Evolutionary conservation across 768 basidiomycete genomes (phyloP).

Genomic region (Suillus americanus): DNA sequence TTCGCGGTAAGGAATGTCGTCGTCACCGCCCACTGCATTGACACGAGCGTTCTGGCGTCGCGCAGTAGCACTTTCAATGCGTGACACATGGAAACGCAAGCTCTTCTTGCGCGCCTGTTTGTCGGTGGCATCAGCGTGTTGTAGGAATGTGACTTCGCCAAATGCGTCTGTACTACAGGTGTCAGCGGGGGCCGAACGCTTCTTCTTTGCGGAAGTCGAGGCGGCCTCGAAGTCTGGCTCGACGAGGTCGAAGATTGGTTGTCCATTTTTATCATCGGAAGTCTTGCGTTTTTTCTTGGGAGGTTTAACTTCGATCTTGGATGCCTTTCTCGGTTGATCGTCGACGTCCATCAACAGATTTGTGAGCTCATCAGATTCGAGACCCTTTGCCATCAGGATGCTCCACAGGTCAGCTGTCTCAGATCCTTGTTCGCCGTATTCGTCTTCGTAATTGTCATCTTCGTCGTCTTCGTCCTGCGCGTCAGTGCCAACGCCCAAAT

Average conservation of each 20-base stretch:
- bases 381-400: slow-evolving; percentile 34
- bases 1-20: slow-evolving; percentile 90
- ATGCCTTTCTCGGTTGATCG: slow-evolving; percentile 8
- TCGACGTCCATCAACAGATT: slow-evolving; percentile 57
- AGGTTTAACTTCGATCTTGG: slow-evolving; percentile 27
- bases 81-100: slow-evolving; percentile 90
- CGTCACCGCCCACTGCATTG: slow-evolving; percentile 82
- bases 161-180: slow-evolving; percentile 39
- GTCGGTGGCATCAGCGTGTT: slow-evolving; percentile 74
- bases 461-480: slow-evolving; percentile 46
- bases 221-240: slow-evolving; percentile 64
- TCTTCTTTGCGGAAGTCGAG: slow-evolving; percentile 26
- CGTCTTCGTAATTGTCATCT: slow-evolving; percentile 39
- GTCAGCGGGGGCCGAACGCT: slow-evolving; percentile 19
- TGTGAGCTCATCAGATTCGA: slow-evolving; percentile 51
- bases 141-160: slow-evolving; percentile 73
- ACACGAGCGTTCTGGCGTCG: slow-evolving; percentile 72
- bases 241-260: slow-evolving; percentile 67
- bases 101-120: slow-evolving; percentile 80
- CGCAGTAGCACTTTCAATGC: slow-evolving; percentile 80
- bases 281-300: slow-evolving; percentile 69
- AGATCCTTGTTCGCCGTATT: slow-evolving; percentile 27
- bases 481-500: slow-evolving; percentile 70
- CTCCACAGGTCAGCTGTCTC: slow-evolving; percentile 45
- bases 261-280: slow-evolving; percentile 19